Percentiles rank a stretch among this genome's conserved stretches.
Conservation (phyloP, 2,329 filamentous ascomycete species). For the Cladosporium sp. region DNA sequence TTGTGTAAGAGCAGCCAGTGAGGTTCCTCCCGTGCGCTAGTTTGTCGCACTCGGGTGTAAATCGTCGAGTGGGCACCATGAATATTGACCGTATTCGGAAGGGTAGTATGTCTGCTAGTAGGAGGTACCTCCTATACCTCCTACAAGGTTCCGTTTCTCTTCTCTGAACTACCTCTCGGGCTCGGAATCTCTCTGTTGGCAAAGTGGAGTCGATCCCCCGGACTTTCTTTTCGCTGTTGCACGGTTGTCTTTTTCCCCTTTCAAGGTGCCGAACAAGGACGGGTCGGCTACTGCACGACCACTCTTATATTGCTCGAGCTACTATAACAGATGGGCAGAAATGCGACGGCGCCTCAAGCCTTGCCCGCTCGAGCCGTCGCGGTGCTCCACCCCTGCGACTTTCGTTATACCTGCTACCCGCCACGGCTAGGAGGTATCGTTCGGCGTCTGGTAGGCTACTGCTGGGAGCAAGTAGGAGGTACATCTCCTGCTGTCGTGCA, state of each 20-base stretch:
- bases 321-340: constrained; percentile 2
- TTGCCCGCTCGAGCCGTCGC: constrained; percentile 6
- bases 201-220: background rate
- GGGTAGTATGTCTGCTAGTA: no score
- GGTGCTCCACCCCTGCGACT: constrained; percentile 1
- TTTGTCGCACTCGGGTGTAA: no score
- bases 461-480: background rate
- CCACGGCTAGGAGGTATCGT: background rate
- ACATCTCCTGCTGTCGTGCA: background rate
- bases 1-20: no score
- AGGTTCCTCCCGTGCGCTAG: no score
- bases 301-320: constrained; percentile 7
- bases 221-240: constrained; percentile 3
- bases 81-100: no score
- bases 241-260: constrained; percentile 1
- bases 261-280: constrained; percentile 4
- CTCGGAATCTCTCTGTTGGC: background rate
- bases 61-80: no score
- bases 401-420: no score
- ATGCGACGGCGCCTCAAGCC: constrained; percentile 2
- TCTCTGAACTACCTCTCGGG: no score
- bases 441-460: constrained; percentile 7
- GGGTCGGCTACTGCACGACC: constrained; percentile 1
- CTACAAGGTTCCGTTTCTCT: no score
- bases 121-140: no score